Percentiles rank a stretch among this genome's conserved stretches.
phyloP scores from a whole-genome alignment of 140 eudicot species.

The Senecio squalidus region DNA sequence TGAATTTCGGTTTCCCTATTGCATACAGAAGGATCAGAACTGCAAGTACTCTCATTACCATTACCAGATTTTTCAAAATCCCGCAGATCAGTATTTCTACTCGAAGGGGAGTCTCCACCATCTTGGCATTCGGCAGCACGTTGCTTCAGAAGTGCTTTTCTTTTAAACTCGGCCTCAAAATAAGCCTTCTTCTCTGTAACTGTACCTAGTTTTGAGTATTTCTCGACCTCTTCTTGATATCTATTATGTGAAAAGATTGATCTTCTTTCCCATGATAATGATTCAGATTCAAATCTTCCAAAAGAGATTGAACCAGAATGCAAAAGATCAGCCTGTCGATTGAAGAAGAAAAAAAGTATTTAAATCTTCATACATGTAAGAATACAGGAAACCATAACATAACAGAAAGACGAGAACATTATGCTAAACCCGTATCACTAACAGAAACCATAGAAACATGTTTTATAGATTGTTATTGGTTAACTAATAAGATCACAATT shows the following conservation, averaged over 20 bases:
- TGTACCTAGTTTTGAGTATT: slow-evolving; percentile 75
- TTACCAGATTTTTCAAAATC: slow-evolving; percentile 32
- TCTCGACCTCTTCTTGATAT: slow-evolving; percentile 88
- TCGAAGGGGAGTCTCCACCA: slow-evolving; percentile 30
- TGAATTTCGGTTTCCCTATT: slow-evolving; percentile 30
- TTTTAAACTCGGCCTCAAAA: slow-evolving; percentile 79
- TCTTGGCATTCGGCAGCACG: slow-evolving; percentile 44
- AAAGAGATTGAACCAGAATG: slow-evolving; percentile 83
- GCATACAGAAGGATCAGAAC: slow-evolving; percentile 37
- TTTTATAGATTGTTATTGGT: neutral
- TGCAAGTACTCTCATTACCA: slow-evolving; percentile 27
- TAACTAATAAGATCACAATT: neutral
- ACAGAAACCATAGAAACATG: neutral
- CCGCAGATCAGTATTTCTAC: slow-evolving; percentile 30
- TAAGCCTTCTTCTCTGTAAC: slow-evolving; percentile 88
- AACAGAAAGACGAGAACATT: neutral
- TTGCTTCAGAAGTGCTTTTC: slow-evolving; percentile 59
- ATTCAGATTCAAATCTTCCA: slow-evolving; percentile 81
- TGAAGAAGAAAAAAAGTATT: slow-evolving; percentile 1
- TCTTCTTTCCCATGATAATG: slow-evolving; percentile 84
- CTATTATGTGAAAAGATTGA: slow-evolving; percentile 83
- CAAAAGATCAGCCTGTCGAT: slow-evolving; percentile 47
- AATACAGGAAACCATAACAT: neutral
- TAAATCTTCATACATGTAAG: neutral
- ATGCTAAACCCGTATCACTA: neutral